Conservation (phyloP, 1,284 basidiomycete species). For the Thelephora terrestris region DNA sequence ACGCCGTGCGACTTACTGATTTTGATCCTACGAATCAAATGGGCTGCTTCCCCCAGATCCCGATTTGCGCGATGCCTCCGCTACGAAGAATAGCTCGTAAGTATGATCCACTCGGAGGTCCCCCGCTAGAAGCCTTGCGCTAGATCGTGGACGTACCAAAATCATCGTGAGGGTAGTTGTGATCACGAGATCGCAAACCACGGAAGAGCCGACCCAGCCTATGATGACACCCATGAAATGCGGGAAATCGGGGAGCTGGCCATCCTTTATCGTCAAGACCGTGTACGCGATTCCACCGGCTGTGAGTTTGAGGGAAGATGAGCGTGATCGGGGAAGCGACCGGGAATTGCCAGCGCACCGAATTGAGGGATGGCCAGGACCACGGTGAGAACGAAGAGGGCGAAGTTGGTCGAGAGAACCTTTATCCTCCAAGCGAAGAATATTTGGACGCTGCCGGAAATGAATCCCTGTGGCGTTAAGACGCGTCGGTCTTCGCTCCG, state of each 20-base stretch:
- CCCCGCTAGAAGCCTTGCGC: not conserved
- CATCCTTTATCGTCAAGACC: not conserved
- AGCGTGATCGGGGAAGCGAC: no score
- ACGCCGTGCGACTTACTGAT: not conserved
- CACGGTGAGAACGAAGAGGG: constrained; percentile 2
- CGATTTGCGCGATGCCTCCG: not conserved
- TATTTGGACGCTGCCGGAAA: constrained; percentile 5
- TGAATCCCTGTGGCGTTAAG: constrained; percentile 1
- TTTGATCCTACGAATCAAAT: not conserved
- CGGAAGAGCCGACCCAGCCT: constrained; percentile 5
- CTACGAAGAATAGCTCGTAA: not conserved
- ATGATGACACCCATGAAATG: constrained; percentile 5
- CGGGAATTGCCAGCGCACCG: constrained; percentile 1
- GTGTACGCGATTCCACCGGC: constrained; percentile 6
- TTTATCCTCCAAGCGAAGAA: constrained; percentile 7
- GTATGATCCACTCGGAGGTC: not conserved
- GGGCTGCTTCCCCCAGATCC: not conserved
- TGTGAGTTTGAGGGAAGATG: not conserved
- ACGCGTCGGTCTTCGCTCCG: no score
- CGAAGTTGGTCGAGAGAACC: constrained; percentile 4
- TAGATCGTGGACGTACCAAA: constrained; percentile 3
- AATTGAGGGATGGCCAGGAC: not conserved
- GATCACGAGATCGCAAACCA: constrained; percentile 4
- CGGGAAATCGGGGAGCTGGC: not conserved
- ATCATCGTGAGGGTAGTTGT: constrained; percentile 1